Evolutionary conservation across 345 rosid species (phyloP), one percentile per base, ranked within the genome.

Genomic region (Gossypium mustelinum): DNA sequence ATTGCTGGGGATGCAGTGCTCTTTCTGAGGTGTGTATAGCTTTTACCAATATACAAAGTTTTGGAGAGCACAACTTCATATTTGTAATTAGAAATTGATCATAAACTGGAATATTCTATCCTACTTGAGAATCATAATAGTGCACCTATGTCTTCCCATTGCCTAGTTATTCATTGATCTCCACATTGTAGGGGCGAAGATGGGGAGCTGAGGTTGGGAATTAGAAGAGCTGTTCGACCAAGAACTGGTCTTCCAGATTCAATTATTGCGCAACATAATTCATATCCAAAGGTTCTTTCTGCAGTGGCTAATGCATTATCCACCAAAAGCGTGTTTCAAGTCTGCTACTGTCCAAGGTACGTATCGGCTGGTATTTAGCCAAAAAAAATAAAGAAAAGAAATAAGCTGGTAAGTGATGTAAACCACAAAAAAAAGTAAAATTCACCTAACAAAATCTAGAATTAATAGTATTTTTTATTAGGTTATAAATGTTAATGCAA

Each of bases 1-100:
- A 93, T 96, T 60, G 90, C 98, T 47, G 99, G 99, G 77, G 99
- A 96, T 86, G 99, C 99, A 45, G 98, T 96, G 70, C 97, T 96
- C 60, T 96, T 96, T 80, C 92, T 93, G 27, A 90, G 98, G 99
- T 93, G 12, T 24, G 72, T 47, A 68, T 25, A 68, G 14, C 43
- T 48, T 52, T 68, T 48, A 14, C 1, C 41, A 24, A 3, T 48
- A 14, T 47, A 14, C 20, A 68, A 47, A 68, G 25, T 25, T 45
- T 25, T 20, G 71, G 18, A 43, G 57, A 54, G 72, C 72, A 68
- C 7, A 48, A 24, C 50, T 24, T 18, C 43, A 10, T 25, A 13
- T 68, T 73, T 57, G 16, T 24, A 48, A 41, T 68, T 24, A 50
- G 72, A 68, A 68, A 13, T 68, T 68, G 43, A 18, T 48, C 39